These are phyloP conservation scores for Aspergillus pseudonomiae DNA, from an alignment of 2,329 filamentous ascomycete species.

Conservation along the genomic window DNA sequence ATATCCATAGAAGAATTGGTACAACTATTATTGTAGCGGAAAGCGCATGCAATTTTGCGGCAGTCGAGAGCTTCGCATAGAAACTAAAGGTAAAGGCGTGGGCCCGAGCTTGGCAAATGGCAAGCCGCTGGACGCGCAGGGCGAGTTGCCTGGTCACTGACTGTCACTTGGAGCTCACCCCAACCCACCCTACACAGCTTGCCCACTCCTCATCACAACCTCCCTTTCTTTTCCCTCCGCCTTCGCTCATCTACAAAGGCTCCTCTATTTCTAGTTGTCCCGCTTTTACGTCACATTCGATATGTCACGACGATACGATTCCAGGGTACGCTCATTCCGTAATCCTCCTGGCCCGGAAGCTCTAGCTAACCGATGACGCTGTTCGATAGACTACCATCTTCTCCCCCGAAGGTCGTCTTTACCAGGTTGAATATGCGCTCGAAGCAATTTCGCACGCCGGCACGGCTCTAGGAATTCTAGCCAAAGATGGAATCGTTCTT, in stretches of 20 bases:
- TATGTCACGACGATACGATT: constrained; percentile 98
- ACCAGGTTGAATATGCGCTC: constrained; percentile 98
- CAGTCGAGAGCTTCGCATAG: constrained; percentile 22
- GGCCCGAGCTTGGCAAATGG: constrained; percentile 44
- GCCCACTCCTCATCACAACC: constrained; percentile 18
- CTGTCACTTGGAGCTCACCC: constrained; percentile 35
- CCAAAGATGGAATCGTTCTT: constrained; percentile 96
- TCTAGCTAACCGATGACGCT: constrained; percentile 41
- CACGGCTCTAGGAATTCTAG: constrained; percentile 93
- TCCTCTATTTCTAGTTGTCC: constrained; percentile 14
- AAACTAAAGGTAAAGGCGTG: constrained; percentile 21
- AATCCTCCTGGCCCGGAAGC: constrained; percentile 28
- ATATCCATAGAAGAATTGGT: background rate
- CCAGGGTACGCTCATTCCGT: constrained; percentile 67
- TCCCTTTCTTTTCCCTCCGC: constrained; percentile 3
- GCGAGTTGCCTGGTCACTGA: constrained; percentile 39
- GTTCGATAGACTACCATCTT: constrained; percentile 89
- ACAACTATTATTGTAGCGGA: constrained; percentile 2
- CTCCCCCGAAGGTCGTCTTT: constrained; percentile 96
- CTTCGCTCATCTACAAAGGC: constrained; percentile 3
- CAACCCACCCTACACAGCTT: constrained; percentile 26
- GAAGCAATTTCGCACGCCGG: constrained; percentile 98
- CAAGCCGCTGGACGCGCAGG: constrained; percentile 37
- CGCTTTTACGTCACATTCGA: constrained; percentile 34
- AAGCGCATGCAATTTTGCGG: constrained; percentile 15